Percentiles rank a stretch among this genome's conserved stretches.
These are phyloP conservation scores for Crotalaria pallida DNA, from an alignment of 306 rosid genomes.

Conservation along the genomic window DNA sequence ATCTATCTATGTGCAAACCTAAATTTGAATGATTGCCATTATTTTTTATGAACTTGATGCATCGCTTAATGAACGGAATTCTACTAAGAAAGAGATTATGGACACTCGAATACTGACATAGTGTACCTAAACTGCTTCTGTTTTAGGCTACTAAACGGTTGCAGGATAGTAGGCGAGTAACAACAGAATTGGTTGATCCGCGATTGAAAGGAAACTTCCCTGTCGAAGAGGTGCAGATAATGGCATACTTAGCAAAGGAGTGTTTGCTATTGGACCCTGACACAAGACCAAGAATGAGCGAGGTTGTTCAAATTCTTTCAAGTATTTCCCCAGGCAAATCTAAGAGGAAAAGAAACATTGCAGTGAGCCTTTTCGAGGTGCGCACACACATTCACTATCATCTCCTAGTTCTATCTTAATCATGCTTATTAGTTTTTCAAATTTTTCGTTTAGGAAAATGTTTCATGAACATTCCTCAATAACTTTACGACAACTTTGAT, in stretches of 20 bases:
- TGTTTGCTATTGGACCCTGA: conserved; percentile 91
- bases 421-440: neutral
- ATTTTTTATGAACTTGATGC: neutral
- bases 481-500: no score
- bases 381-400: neutral
- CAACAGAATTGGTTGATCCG: conserved; percentile 64
- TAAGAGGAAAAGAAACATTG: conserved; percentile 56
- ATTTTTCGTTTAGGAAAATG: neutral
- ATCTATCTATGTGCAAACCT: neutral
- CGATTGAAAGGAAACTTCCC: conserved; percentile 66
- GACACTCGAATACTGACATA: neutral
- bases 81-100: neutral
- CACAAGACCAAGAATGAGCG: conserved; percentile 88
- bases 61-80: neutral
- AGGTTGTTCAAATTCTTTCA: conserved; percentile 89
- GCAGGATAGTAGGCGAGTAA: conserved; percentile 61
- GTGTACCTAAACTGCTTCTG: conserved; percentile 14
- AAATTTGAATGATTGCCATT: neutral
- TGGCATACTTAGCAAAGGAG: conserved; percentile 94
- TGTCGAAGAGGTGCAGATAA: conserved; percentile 77
- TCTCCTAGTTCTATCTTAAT: neutral
- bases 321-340: conserved; percentile 68
- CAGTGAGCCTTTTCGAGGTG: conserved; percentile 65
- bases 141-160: conserved; percentile 75
- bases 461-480: no score